These are phyloP conservation scores for Candida pseudoglaebosa DNA, from an alignment of 805 yeast genomes.

Conservation along the genomic window DNA sequence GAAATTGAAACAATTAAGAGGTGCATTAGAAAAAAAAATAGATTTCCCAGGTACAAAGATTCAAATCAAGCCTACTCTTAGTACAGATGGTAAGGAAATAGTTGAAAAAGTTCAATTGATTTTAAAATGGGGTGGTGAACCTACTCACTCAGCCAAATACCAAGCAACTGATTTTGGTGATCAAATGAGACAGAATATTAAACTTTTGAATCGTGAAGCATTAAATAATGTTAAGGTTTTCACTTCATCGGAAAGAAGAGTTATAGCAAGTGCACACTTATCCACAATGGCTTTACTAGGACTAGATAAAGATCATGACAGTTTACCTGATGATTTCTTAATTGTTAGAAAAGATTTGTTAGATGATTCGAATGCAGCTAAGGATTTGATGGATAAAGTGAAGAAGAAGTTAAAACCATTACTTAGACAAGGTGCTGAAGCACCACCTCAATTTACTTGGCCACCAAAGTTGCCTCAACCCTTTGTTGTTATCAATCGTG, in stretches of 20 bases:
- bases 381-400: slow-evolving; percentile 95
- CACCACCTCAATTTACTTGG: slow-evolving; percentile 98
- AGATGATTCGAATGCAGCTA: slow-evolving; percentile 97
- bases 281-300: slow-evolving; percentile 77
- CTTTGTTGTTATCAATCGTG: slow-evolving; percentile 86
- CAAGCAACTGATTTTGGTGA: slow-evolving; percentile 96
- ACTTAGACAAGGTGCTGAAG: slow-evolving; percentile 91
- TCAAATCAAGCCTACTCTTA: slow-evolving; percentile 85
- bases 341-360: slow-evolving; percentile 83
- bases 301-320: slow-evolving; percentile 46
- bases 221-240: slow-evolving; percentile 80
- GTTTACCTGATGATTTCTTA: slow-evolving; percentile 70
- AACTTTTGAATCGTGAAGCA: slow-evolving; percentile 78
- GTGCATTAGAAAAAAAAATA: slow-evolving; percentile 85
- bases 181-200: slow-evolving; percentile 87
- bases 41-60: slow-evolving; percentile 94
- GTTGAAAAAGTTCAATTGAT: slow-evolving; percentile 96
- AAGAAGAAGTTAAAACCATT: slow-evolving; percentile 94
- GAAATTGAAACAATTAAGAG: slow-evolving; percentile 70
- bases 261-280: slow-evolving; percentile 84
- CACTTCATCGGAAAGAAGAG: slow-evolving; percentile 94
- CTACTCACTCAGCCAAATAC: slow-evolving; percentile 93
- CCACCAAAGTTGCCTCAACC: slow-evolving; percentile 99
- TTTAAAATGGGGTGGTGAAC: slow-evolving; percentile 99
- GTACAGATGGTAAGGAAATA: slow-evolving; percentile 52